These are phyloP conservation scores for Solanum chiquidenum DNA, from an alignment of 257 asterid species.

Conservation along the genomic window DNA sequence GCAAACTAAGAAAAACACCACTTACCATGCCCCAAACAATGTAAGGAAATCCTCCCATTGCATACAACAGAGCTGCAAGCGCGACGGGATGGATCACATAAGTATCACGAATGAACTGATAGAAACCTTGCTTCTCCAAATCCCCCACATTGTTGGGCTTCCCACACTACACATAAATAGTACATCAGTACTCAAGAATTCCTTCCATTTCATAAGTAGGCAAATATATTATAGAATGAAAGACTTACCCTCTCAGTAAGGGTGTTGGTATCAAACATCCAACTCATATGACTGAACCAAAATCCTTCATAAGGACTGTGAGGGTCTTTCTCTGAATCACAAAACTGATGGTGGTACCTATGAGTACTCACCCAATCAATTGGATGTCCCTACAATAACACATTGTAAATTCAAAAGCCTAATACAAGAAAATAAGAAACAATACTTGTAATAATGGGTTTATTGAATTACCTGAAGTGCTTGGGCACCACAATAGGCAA, in stretches of 20 bases:
- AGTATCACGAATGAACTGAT: conserved; percentile 41
- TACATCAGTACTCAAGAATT: background rate
- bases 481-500: conserved; percentile 76
- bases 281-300: conserved; percentile 79
- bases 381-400: conserved; percentile 48
- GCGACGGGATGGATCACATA: conserved; percentile 49
- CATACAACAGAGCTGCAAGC: conserved; percentile 48
- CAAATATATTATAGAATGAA: background rate
- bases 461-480: conserved; percentile 59
- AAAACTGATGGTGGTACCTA: conserved; percentile 73
- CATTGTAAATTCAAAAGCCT: background rate
- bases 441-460: background rate
- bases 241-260: conserved; percentile 34
- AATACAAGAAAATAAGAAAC: background rate
- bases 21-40: conserved; percentile 85
- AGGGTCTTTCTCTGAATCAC: conserved; percentile 71
- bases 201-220: background rate
- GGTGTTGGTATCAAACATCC: conserved; percentile 53
- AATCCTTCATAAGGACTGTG: conserved; percentile 80
- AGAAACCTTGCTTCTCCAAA: conserved; percentile 61
- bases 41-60: conserved; percentile 70
- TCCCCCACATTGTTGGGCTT: conserved; percentile 60
- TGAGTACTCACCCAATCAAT: conserved; percentile 90
- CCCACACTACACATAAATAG: conserved; percentile 36
- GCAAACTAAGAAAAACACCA: background rate